Evolutionary conservation across 805 yeast genomes (phyloP), one percentile per base, ranked within the genome.

Genomic region (Pichia membranifaciens): DNA sequence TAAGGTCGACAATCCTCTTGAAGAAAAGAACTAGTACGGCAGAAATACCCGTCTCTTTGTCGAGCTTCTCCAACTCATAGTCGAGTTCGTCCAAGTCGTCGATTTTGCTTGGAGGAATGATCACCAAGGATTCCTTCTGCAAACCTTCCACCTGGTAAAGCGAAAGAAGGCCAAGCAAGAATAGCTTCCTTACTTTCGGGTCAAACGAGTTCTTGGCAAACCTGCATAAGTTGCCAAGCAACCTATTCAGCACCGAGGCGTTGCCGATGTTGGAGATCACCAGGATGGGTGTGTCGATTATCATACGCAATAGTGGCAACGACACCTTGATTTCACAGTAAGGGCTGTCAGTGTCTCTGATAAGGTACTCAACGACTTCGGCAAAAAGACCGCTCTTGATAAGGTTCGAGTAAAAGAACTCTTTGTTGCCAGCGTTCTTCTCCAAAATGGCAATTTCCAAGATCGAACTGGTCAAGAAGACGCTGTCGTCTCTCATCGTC

Each of bases 401-500:
- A 10, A 76, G 45, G 29, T 58, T 58, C 2, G 56, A 40, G 10
- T 59, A 42, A 15, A 61, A 46, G 5, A 44, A 38, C 1, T 59
- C 55, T 4, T 46, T 29, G n/a, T 57, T 52, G 18, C 59, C 59
- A 18, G 51, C 13, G n/a, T 20, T 52, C 10, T 25, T 25, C 44
- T 64, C 62, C 38, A 79, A 58, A 3, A 77, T 54, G 16, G 78
- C 57, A 8, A 79, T 68, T 55, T 82, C 87, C 59, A 79, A 54
- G 20, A 74, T 58, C 12, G 84, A 73, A 2, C 80, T 65, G 31
- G 84, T 70, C 1, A 81, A 62, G 33, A 72, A 76, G 43, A 79
- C 70, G 0, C 87, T 67, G 64, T 86, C 95, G 59, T 85, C 93
- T 50, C 91, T 74, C 77, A 84, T 74, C 15, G 71, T 73, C 18